Base-by-base conservation (phyloP, 2,329 filamentous ascomycete species). In the Fusarium coffeatum region DNA sequence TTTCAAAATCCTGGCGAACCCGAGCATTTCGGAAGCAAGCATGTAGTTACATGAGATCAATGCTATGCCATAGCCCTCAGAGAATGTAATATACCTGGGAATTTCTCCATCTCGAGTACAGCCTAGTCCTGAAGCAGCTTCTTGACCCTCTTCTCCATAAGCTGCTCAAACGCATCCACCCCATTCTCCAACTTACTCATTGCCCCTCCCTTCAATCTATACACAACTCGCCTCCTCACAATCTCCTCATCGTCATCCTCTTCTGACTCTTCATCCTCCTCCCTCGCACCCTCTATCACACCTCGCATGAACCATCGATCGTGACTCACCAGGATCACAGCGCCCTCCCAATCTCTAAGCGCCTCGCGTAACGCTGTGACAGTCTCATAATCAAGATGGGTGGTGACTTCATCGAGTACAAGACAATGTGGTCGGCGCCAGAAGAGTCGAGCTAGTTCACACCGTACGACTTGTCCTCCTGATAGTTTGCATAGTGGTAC, bases 331-430 rank as follows among this genome's bases (percentile, higher is more conserved):
- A 96, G 81, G 41, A 97, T 80, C 6, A 96, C 86, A 0, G 92
- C 93, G 0, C 93, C 93, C 58, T 89, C 86, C 85, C 92, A 97
- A 5, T 81, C 81, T 16, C 86, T 84, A 67, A 97, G 78, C 4
- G 90, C 91, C 25, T 87, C 84, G 1, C 91, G 85, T 57, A 97
- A 80, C 3, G 91, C 92, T 10, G 88, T 87, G 25, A 95, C 92
- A 0, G 92, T 95, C 79, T 96, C 89, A 66, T 92, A 92, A 77
- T 97, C 93, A 42, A 97, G 84, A 82, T 97, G 93, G 2, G 93
- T 95, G 9, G 93, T 96, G 25, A 93, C 90, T 78, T 93, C 93
- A 76, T 95, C 93, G 10, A 95, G 85, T 8, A 95, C 85, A 4
- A 95, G 84, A 59, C 92, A 86, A 69, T 94, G 92, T 22, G 92